Evolutionary conservation across 352 stramenopile genomes (phyloP).

Genomic region (Pythium pyrilobum): DNA sequence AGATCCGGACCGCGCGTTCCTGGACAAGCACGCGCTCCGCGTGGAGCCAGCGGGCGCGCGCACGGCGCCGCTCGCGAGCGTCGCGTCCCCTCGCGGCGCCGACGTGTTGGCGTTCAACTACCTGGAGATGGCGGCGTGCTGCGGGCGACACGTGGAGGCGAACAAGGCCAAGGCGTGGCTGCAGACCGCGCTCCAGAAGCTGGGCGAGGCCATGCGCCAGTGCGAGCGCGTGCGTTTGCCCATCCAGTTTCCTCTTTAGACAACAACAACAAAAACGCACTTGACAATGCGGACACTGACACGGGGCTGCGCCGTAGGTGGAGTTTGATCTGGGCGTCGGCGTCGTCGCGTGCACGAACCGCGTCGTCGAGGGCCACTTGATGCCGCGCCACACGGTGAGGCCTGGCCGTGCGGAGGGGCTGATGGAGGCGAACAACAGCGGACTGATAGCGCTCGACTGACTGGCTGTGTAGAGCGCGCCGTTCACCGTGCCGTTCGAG

Average conservation of each 20-base stretch:
- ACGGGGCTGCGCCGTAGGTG: conserved; percentile 23
- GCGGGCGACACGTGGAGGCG: conserved; percentile 35
- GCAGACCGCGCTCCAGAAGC: conserved; percentile 38
- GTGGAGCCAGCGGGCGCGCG: conserved; percentile 11
- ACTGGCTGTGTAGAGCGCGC: conserved; percentile 12
- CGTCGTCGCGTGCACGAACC: conserved; percentile 39
- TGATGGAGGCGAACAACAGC: too few species aligned
- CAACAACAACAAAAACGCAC: background rate
- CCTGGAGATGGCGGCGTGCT: conserved; percentile 69
- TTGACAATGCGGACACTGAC: background rate
- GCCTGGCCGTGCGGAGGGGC: too few species aligned
- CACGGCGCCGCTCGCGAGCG: background rate
- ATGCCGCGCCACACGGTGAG: conserved; percentile 38
- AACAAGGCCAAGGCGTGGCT: conserved; percentile 60
- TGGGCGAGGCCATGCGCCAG: conserved; percentile 55
- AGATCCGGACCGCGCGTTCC: conserved; percentile 56
- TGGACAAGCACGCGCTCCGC: conserved; percentile 45
- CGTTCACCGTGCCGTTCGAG: conserved; percentile 29
- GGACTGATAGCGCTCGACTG: too few species aligned
- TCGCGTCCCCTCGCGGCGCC: background rate
- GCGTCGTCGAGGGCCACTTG: conserved; percentile 51
- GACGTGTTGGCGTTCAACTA: conserved; percentile 45
- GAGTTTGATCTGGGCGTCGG: conserved; percentile 63
- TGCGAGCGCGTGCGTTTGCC: conserved; percentile 29
- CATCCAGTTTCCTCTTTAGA: background rate